Evolutionary conservation across 495 filamentous ascomycete genomes (phyloP), one percentile per base, ranked within the genome.

Genomic region (Parachaetomium inaequale): DNA sequence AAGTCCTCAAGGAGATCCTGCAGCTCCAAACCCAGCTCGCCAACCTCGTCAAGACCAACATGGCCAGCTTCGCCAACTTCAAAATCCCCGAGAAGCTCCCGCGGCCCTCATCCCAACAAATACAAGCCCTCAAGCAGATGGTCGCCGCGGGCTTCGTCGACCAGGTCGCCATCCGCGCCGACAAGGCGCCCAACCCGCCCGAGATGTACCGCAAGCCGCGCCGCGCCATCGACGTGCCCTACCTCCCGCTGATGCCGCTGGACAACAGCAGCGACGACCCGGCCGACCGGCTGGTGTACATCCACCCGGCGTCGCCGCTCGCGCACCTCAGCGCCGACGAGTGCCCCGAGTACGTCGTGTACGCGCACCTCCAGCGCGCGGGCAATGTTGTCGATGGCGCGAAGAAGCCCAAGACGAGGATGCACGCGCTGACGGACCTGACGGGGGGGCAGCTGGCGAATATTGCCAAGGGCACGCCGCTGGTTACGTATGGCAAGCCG

Each of bases 131-230:
- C 10, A 92, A 93, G 68, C 91, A 96, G 70, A 93, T 98, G 69
- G 84, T 91, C 52, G 90, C 93, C 0, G 89, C 92, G 0, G 95
- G 92, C 3, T 99, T 96, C 78, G 87, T 99, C 65, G 95, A 98
- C 76, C 88, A 97, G 61, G 82, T 99, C 53, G 95, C 95, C 55
- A 93, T 98, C 69, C 91, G 94, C 62, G 91, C 92, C 3, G 93
- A 98, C 71, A 79, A 93, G 11, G 79, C 89, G 0, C 89, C 91
- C 4, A 80, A 80, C 19, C 89, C 91, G 1, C 89, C 89, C 3
- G 87, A 88, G 58, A 79, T 84, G 60, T 71, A 79, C 5, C 81
- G 90, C 21, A 90, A 89, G 38, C 90, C 92, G 0, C 87, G 84
- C 49, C 83, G 88, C 49, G 91, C 92, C 1, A 92, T 90, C 54